Base-by-base conservation (phyloP, 2,329 filamentous ascomycete species). In the Ceratocystis cacaofunesta region DNA sequence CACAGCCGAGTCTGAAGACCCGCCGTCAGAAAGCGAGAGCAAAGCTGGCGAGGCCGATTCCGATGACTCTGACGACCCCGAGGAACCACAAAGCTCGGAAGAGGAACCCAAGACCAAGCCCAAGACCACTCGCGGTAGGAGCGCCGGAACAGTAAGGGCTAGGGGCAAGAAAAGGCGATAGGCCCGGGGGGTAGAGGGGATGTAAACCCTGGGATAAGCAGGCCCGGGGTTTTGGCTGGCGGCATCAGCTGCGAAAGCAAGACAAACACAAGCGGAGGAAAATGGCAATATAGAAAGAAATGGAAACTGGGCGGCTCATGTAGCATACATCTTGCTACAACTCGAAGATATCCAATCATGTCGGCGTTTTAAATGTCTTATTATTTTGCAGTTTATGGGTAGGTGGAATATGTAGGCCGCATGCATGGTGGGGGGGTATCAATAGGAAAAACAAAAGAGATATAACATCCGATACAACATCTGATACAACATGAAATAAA, bases 21-120 rank as follows among this genome's bases (percentile, higher is more conserved):
- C 52, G 15, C 52, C 72, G 69, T 58, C 41, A 1, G 77, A 75
- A 4, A 77, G 75, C 6, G 73, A 75, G 12, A 74, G 73, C 1
- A 72, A 74, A n/a, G 74, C 71, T 2, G 72, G 70, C 15, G 74
- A 74, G 17, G 70, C 70, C 12, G 67, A 68, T 15, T 71, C 68
- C 43, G 70, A 68, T 17, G 69, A 70, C 1, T 73, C 71, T 1
- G 73, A 70, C 3, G 72, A 72, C 2, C 22, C 52, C 52, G 73
- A 71, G 19, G 74, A 72, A 1, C 73, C 74, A 32, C 75, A 73
- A 41, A 74, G 72, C 36, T 73, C 70, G 15, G 71, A 75, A 25
- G 75, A 75, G 67, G 75, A 70, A 30, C 75, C 73, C 52, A 75
- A 76, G 57, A 74, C 76, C 1, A 74, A 74, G 1, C 73, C 75